Percentiles rank a stretch among this genome's conserved stretches.
Conservation (phyloP, 73 alveolate genomes). For the Paramecium sonneborni region DNA sequence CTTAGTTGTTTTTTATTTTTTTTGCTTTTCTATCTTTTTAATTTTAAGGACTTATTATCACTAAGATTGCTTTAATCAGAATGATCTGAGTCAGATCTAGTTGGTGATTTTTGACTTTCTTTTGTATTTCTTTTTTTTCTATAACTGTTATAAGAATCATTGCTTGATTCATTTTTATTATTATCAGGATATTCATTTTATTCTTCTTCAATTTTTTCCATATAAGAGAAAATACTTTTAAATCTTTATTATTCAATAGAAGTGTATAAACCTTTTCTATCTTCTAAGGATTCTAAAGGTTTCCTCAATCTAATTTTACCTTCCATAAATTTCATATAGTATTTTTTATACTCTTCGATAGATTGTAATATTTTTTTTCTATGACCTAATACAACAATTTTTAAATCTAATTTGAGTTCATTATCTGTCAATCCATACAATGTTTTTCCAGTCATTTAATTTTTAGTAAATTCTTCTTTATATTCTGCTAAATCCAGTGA, state of each 20-base stretch:
- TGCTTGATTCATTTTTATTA: neutral
- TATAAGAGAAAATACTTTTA: neutral
- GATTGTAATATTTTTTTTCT: neutral
- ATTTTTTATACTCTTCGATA: neutral
- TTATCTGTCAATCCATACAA: neutral
- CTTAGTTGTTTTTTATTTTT: neutral
- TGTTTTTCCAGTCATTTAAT: neutral
- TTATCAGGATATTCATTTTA: neutral
- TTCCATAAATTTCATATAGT: neutral
- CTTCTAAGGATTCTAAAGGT: neutral
- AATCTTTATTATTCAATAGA: slow-evolving; percentile 39
- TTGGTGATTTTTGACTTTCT: neutral
- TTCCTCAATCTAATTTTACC: neutral
- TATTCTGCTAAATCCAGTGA: neutral
- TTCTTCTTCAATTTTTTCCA: slow-evolving; percentile 49
- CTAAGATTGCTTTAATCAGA: neutral
- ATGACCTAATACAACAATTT: neutral
- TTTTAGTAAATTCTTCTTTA: neutral
- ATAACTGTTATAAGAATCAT: neutral
- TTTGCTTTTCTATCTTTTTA: neutral
- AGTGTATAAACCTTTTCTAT: neutral
- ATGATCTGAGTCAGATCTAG: neutral
- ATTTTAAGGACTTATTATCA: neutral
- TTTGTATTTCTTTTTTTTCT: neutral
- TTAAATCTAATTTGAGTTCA: neutral